phyloP scores from a whole-genome alignment of 2,329 filamentous ascomycete species.

The Corniculantispora saksenae region DNA sequence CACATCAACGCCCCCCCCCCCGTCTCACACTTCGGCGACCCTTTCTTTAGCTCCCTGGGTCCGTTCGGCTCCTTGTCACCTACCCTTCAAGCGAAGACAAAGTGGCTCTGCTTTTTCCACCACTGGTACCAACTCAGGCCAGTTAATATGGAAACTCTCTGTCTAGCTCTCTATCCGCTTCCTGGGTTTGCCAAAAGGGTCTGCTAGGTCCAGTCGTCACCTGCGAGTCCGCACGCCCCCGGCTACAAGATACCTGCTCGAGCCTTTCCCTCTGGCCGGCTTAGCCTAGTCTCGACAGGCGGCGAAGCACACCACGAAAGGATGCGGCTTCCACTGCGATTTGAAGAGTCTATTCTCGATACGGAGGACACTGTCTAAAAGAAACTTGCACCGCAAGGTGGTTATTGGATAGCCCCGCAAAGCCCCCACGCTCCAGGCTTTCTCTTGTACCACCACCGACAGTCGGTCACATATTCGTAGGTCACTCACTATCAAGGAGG shows the following conservation, averaged over 20 bases:
- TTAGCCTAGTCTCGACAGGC: neutral
- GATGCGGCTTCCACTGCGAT: conserved; percentile 5
- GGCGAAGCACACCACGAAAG: neutral
- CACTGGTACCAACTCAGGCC: conserved; percentile 14
- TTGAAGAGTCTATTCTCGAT: neutral
- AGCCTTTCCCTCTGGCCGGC: neutral
- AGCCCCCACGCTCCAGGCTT: conserved; percentile 11
- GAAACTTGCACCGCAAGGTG: conserved; percentile 3
- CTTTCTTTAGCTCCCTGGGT: conserved; percentile 4
- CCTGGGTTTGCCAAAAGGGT: neutral
- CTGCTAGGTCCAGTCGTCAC: neutral
- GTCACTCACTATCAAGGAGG: conserved; percentile 18
- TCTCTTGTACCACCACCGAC: conserved; percentile 11
- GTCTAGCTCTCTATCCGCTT: conserved; percentile 2
- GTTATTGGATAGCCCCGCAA: conserved; percentile 13
- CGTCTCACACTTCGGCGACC: conserved; percentile 17
- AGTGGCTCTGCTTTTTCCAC: conserved; percentile 14
- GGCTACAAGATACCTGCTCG: neutral
- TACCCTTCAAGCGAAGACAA: neutral
- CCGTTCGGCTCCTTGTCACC: neutral
- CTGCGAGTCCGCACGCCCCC: neutral
- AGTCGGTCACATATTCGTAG: conserved; percentile 11
- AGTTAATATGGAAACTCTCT: conserved; percentile 5
- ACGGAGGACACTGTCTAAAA: conserved; percentile 8
- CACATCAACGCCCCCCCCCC: conserved; percentile 15